These are phyloP conservation scores for Abortiporus biennis DNA, from an alignment of 1,284 basidiomycete genomes.

Conservation along the genomic window DNA sequence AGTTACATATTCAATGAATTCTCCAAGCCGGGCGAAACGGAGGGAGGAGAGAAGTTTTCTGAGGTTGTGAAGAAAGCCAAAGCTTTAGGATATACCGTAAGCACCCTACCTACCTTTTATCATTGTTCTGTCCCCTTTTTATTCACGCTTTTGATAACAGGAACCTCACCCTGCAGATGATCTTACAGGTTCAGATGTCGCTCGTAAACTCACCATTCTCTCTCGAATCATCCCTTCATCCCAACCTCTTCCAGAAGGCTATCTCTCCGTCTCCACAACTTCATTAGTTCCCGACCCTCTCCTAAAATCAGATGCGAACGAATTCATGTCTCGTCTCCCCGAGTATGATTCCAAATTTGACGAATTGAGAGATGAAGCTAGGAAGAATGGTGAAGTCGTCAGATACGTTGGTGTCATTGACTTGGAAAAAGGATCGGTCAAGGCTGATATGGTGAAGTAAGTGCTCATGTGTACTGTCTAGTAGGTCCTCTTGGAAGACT, in stretches of 20 bases:
- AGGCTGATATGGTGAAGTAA: slow-evolving; percentile 84
- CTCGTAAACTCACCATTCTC: slow-evolving; percentile 94
- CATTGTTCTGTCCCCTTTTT: background rate
- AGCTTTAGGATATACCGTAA: slow-evolving; percentile 90
- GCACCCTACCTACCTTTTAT: slow-evolving; percentile 17
- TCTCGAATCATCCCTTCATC: slow-evolving; percentile 69
- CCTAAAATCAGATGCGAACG: slow-evolving; percentile 51
- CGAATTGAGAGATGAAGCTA: slow-evolving; percentile 71
- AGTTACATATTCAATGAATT: slow-evolving; percentile 99
- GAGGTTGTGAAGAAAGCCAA: slow-evolving; percentile 87
- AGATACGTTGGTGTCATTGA: slow-evolving; percentile 96
- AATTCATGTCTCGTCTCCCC: slow-evolving; percentile 78
- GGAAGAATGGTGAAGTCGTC: slow-evolving; percentile 75
- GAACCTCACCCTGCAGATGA: slow-evolving; percentile 98
- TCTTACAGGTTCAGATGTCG: slow-evolving; percentile 94
- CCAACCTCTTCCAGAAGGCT: slow-evolving; percentile 62
- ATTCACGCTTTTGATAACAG: slow-evolving; percentile 30
- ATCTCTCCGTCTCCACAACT: slow-evolving; percentile 74
- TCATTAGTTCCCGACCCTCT: slow-evolving; percentile 84
- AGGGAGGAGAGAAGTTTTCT: slow-evolving; percentile 70
- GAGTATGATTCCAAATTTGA: slow-evolving; percentile 85
- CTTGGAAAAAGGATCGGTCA: slow-evolving; percentile 65
- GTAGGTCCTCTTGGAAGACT: background rate
- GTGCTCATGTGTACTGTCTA: too few species aligned
- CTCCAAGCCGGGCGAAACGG: slow-evolving; percentile 57